phyloP scores from a whole-genome alignment of 495 filamentous ascomycete species.

The Tuber umbilicatum region DNA sequence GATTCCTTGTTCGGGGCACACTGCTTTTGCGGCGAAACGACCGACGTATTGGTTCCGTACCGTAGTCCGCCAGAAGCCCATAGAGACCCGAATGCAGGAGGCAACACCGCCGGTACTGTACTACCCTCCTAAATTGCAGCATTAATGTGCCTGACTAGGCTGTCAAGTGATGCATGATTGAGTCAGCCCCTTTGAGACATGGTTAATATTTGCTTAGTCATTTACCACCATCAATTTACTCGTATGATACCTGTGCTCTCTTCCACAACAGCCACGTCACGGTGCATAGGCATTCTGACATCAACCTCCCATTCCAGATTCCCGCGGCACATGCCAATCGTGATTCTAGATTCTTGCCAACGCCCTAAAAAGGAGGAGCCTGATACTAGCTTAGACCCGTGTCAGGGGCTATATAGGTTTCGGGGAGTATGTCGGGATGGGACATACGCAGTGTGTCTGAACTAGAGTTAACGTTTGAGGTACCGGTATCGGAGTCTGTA shows the following conservation, averaged over 20 bases:
- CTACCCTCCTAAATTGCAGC: slow-evolving; percentile 46
- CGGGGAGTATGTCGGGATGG: no score
- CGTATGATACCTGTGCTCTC: slow-evolving; percentile 43
- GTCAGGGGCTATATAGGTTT: no score
- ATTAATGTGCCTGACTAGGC: slow-evolving; percentile 45
- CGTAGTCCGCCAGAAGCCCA: slow-evolving; percentile 44
- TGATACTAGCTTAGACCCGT: background rate
- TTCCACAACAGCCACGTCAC: slow-evolving; percentile 53
- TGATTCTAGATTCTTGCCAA: background rate
- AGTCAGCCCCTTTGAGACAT: slow-evolving; percentile 41
- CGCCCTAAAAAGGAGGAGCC: background rate
- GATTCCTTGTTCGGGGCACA: slow-evolving; percentile 47
- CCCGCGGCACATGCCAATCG: no score
- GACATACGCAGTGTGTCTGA: no score
- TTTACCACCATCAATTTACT: slow-evolving; percentile 33
- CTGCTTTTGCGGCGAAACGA: slow-evolving; percentile 46
- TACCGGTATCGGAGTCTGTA: no score
- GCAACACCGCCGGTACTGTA: no score
- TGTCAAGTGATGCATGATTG: slow-evolving; percentile 45
- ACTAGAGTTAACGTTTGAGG: no score
- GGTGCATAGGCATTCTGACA: background rate
- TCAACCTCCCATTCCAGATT: background rate
- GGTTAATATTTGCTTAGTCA: slow-evolving; percentile 26
- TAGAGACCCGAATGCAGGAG: slow-evolving; percentile 47
- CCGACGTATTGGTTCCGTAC: slow-evolving; percentile 44